Percentiles rank a stretch among this genome's conserved stretches.
phyloP scores from a whole-genome alignment of 345 rosid species.

The Durio zibethinus region DNA sequence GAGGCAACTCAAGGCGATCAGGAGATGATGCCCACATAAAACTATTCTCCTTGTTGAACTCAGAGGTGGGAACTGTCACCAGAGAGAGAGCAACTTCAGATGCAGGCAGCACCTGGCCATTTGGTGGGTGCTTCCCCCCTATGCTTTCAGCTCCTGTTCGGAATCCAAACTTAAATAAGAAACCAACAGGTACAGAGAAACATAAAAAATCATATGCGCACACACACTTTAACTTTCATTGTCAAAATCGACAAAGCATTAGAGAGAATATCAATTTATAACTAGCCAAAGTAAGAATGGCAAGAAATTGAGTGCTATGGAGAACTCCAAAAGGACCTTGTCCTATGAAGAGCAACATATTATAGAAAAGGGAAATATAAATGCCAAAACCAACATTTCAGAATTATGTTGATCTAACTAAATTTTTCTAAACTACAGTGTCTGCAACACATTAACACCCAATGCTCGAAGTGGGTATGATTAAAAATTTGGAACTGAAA shows the following conservation, averaged over 20 bases:
- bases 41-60: slow-evolving; percentile 63
- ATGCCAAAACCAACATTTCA: background rate
- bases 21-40: slow-evolving; percentile 75
- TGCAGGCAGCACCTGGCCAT: slow-evolving; percentile 46
- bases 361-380: background rate
- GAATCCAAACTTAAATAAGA: slow-evolving; percentile 19
- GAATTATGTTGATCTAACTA: background rate
- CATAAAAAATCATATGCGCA: background rate
- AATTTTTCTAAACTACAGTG: background rate
- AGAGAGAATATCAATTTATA: background rate
- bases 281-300: background rate
- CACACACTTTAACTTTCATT: background rate
- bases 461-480: background rate
- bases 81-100: slow-evolving; percentile 62
- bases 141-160: slow-evolving; percentile 55
- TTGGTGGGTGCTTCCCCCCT: slow-evolving; percentile 37
- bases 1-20: slow-evolving; percentile 73
- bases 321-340: background rate
- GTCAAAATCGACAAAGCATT: background rate
- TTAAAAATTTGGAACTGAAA: background rate
- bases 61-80: slow-evolving; percentile 61
- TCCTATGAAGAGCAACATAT: background rate
- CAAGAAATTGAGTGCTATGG: background rate
- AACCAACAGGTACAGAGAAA: background rate
- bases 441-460: background rate